These are phyloP conservation scores for Fusarium armeniacum DNA, from an alignment of 2,329 filamentous ascomycete species.

Conservation along the genomic window DNA sequence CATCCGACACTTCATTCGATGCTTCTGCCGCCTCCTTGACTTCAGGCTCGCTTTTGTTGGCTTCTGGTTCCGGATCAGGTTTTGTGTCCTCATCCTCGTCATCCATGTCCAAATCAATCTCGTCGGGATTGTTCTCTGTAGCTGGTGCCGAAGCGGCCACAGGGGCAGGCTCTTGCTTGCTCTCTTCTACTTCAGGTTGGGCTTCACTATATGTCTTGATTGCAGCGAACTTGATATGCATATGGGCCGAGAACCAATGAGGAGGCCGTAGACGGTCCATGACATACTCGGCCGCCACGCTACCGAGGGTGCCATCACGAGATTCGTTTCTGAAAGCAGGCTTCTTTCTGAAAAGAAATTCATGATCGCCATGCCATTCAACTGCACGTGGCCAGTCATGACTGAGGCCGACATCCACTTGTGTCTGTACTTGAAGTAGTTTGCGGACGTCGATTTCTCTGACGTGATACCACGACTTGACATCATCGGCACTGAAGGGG, in stretches of 20 bases:
- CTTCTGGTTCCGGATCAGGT: constrained; percentile 1
- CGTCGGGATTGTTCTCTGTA: constrained; percentile 69
- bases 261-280: constrained; percentile 84
- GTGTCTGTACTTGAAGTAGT: constrained; percentile 84
- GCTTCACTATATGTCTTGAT: constrained; percentile 68
- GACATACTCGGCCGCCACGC: constrained; percentile 81
- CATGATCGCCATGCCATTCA: constrained; percentile 81
- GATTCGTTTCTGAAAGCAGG: constrained; percentile 82
- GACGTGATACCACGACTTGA: constrained; percentile 89
- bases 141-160: constrained; percentile 11
- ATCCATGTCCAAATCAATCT: constrained; percentile 78
- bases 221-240: constrained; percentile 90
- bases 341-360: constrained; percentile 79
- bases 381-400: constrained; percentile 95
- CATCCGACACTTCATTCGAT: constrained; percentile 65
- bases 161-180: constrained; percentile 8
- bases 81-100: constrained; percentile 55
- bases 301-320: constrained; percentile 80
- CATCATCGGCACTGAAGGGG: constrained; percentile 82
- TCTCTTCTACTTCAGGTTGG: constrained; percentile 42
- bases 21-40: constrained; percentile 31
- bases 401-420: constrained; percentile 91
- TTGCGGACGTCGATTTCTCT: constrained; percentile 93
- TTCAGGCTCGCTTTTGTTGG: constrained; percentile 4
- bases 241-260: constrained; percentile 94